Percentiles rank a stretch among this genome's conserved stretches.
phyloP scores from a whole-genome alignment of 345 rosid species.

The Populus deltoides region DNA sequence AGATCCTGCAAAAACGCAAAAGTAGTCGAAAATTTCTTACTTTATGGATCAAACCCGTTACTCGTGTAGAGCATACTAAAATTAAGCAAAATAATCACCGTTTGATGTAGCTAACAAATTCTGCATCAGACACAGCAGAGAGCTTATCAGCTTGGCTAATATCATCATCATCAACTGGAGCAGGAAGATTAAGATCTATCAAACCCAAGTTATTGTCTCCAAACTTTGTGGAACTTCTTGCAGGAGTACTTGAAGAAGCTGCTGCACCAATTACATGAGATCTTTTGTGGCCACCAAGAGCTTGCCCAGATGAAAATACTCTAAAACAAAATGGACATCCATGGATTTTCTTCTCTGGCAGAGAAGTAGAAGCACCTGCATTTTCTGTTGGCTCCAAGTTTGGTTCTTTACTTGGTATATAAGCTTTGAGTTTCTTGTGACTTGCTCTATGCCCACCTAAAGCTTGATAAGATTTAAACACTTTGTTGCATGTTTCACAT shows the following conservation, averaged over 20 bases:
- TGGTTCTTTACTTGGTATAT: slow-evolving; percentile 23
- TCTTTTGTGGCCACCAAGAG: slow-evolving; percentile 95
- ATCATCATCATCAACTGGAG: slow-evolving; percentile 70
- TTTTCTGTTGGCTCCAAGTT: slow-evolving; percentile 36
- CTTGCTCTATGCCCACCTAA: slow-evolving; percentile 92
- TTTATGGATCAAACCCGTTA: slow-evolving; percentile 32
- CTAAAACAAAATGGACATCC: slow-evolving; percentile 81
- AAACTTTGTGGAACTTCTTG: slow-evolving; percentile 22
- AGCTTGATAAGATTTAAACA: slow-evolving; percentile 88
- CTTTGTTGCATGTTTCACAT: slow-evolving; percentile 80
- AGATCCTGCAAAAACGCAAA: slow-evolving; percentile 40
- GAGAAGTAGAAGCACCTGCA: slow-evolving; percentile 26
- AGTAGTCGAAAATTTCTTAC: slow-evolving; percentile 41
- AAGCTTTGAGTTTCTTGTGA: slow-evolving; percentile 61
- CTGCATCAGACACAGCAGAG: slow-evolving; percentile 68
- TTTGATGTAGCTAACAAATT: slow-evolving; percentile 37
- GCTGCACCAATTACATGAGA: slow-evolving; percentile 55
- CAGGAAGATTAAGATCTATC: slow-evolving; percentile 94
- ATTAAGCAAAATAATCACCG: slow-evolving; percentile 21
- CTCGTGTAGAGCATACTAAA: slow-evolving; percentile 14
- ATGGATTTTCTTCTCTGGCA: slow-evolving; percentile 47
- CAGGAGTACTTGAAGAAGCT: slow-evolving; percentile 25
- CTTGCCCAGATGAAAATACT: slow-evolving; percentile 91
- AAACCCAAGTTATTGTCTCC: slow-evolving; percentile 31
- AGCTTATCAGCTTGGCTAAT: slow-evolving; percentile 51